These are phyloP conservation scores for Pseudogymnoascus sp. DNA, from an alignment of 2,329 filamentous ascomycete species.

Conservation along the genomic window DNA sequence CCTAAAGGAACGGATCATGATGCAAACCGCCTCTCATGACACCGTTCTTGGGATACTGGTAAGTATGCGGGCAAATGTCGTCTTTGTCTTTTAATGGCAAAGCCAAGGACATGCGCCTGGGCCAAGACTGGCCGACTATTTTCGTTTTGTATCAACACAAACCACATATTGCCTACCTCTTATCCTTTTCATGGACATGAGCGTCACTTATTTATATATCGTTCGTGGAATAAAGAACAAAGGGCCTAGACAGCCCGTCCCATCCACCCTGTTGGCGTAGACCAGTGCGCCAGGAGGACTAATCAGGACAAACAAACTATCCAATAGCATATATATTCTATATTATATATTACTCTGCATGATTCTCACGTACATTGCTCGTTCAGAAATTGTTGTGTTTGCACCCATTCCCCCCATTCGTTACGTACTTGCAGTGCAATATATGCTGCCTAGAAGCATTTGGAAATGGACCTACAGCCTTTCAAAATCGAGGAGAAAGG, in stretches of 20 bases:
- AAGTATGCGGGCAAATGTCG: background rate
- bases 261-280: constrained; percentile 31
- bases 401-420: background rate
- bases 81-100: background rate
- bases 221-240: constrained; percentile 30
- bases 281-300: constrained; percentile 31
- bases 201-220: constrained; percentile 31
- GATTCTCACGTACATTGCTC: background rate
- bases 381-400: background rate
- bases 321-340: constrained; percentile 3
- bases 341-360: constrained; percentile 5
- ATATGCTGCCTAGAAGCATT: background rate
- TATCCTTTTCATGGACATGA: constrained; percentile 28
- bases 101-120: background rate
- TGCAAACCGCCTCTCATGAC: constrained; percentile 3
- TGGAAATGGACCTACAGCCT: background rate
- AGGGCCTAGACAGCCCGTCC: constrained; percentile 32
- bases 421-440: background rate
- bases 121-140: background rate
- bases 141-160: constrained; percentile 13
- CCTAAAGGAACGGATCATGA: background rate
- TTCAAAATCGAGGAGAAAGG: background rate
- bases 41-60: background rate
- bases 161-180: constrained; percentile 33
- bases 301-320: constrained; percentile 29